These are phyloP conservation scores for Cutaneotrichosporon sp. DNA, from an alignment of 1,284 basidiomycete genomes.

Conservation along the genomic window DNA sequence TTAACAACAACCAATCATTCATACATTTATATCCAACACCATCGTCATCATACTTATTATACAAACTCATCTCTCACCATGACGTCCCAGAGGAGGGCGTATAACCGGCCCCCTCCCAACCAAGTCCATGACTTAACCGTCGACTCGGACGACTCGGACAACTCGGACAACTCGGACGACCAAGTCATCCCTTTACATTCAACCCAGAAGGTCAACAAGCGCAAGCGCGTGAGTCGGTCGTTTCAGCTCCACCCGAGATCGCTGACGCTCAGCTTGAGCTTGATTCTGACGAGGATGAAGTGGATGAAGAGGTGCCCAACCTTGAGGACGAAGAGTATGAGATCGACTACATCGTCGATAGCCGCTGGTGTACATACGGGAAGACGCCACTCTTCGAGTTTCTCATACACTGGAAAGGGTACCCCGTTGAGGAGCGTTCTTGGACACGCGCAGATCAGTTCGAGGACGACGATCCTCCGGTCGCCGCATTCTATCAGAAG, in stretches of 20 bases:
- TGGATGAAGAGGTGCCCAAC: conserved; percentile 15
- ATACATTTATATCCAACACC: background rate
- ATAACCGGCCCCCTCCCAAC: background rate
- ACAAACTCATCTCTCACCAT: background rate
- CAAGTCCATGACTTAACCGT: background rate
- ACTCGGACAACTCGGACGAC: background rate
- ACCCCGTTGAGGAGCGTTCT: conserved; percentile 32
- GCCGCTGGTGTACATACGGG: conserved; percentile 27
- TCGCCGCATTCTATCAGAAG: conserved; percentile 35
- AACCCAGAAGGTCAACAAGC: conserved; percentile 1
- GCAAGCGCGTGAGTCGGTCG: conserved; percentile 6
- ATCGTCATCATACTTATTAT: background rate
- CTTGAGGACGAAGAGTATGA: conserved; percentile 43
- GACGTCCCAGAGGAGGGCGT: background rate
- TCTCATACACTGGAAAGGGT: conserved; percentile 45
- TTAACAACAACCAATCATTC: background rate
- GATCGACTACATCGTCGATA: conserved; percentile 46
- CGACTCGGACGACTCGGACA: background rate
- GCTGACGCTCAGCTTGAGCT: background rate
- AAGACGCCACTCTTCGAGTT: conserved; percentile 35
- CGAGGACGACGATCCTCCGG: conserved; percentile 50
- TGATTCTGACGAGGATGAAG: background rate
- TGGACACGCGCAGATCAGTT: conserved; percentile 44
- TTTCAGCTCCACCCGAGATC: background rate
- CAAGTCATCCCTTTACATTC: background rate